Evolutionary conservation across 345 rosid genomes (phyloP).

Genomic region (Eucalyptus marginata): DNA sequence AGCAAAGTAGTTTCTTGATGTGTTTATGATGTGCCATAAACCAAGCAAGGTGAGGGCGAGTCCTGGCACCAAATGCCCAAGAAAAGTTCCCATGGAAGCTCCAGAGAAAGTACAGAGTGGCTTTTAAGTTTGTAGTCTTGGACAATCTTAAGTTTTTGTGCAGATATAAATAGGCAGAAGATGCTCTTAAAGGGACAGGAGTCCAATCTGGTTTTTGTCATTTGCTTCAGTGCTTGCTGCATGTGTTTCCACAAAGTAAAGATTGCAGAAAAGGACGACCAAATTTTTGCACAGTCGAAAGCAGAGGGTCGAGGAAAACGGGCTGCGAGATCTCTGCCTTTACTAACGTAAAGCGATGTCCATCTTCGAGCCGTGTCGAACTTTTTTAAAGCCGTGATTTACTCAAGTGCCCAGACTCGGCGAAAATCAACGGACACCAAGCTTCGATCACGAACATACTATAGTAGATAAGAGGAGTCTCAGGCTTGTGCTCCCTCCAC

Average conservation of each 20-base stretch:
- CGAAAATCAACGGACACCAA: background rate
- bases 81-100: slow-evolving; percentile 49
- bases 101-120: background rate
- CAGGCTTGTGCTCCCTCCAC: background rate
- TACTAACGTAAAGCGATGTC: background rate
- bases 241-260: slow-evolving; percentile 46
- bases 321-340: background rate
- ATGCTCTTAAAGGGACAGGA: background rate
- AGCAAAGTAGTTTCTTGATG: slow-evolving; percentile 43
- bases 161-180: background rate
- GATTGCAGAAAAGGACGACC: background rate
- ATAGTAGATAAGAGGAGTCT: background rate
- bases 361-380: background rate
- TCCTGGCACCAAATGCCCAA: slow-evolving; percentile 68
- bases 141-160: background rate
- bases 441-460: background rate
- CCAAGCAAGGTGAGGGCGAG: slow-evolving; percentile 62
- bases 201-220: background rate
- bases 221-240: slow-evolving; percentile 36
- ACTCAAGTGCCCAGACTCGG: background rate
- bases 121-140: background rate
- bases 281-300: background rate
- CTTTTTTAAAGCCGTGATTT: background rate
- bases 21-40: slow-evolving; percentile 70
- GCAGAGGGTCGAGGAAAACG: background rate